Evolutionary conservation across 805 yeast species (phyloP), one percentile per base, ranked within the genome.

Genomic region (Yamadazyma phyllophila): DNA sequence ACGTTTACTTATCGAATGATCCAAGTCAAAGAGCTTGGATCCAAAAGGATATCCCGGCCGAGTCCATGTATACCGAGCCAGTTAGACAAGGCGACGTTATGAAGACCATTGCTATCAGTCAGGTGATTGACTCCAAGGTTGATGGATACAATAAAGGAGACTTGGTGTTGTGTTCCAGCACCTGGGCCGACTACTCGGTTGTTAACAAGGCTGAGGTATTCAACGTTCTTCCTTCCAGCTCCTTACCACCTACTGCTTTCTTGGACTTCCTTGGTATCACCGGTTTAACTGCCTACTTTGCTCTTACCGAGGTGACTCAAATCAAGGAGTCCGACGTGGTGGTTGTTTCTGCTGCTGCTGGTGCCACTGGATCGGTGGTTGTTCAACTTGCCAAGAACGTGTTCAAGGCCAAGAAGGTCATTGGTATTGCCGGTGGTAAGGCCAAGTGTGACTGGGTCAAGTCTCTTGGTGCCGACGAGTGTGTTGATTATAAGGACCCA

Each of bases 391-490:
- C 67, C 41, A 63, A 63, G 49, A 51, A 60, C 41, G 51, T 62
- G 11, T 47, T 63, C 45, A 60, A 60, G 30, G 57, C 58, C 20
- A 48, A 55, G 33, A 60, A 55, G 42, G 67, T 64, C 24, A 56
- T 64, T 50, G 67, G 67, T 33, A 62, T 64, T 43, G 57, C 69
- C 20, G 66, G 67, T 36, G 63, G 65, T 10, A 56, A 60, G 4
- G 82, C 71, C 29, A 83, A 83, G 59, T 67, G 76, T 46, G 65
- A 72, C 48, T 77, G 59, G 57, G 82, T 83, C 27, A 77, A 78
- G 58, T 61, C 78, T 1, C 57, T 82, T 40, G 82, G 83, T 50
- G 77, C 78, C 7, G 80, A 77, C 51, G 74, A 69, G 36, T 62
- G 74, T 45, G 69, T 80, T 40, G 82, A 82, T 60, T 82, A 83